Evolutionary conservation across 768 basidiomycete species (phyloP), one percentile per base, ranked within the genome.

Genomic region (Panellus pusillus): DNA sequence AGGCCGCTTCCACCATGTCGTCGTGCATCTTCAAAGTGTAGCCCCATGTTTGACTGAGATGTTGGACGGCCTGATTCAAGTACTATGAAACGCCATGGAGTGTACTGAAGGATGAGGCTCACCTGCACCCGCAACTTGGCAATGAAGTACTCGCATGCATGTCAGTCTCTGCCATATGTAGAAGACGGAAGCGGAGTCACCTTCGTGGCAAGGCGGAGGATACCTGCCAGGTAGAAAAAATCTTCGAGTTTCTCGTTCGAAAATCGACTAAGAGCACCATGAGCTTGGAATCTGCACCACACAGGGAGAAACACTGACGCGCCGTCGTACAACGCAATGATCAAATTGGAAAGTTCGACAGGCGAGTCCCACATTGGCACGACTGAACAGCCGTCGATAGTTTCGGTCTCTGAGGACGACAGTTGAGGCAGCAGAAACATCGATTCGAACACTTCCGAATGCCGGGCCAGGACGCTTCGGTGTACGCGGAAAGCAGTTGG

Each of bases 191-290:
- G 32, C 32, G 32, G 32, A 35, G 32, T 9, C 14, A 35, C 32
- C 32, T 86, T 86, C 28, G 78, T 82, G 11, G 82, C 64, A 12
- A 86, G 68, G 17, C 83, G 81, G 14, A 86, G 68, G 38, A 84
- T 78, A 6, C 81, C 79, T 29, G 81, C 77, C n/a, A 81, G 66
- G 55, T 77, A 71, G 57, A 76, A 78, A 64, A 84, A 84, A 56
- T 83, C 79, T n/a, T 76, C 70, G 37, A 77, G 68, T 24, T 65
- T 70, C 29, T 66, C 62, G 52, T 74, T 72, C 28, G 68, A 55
- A 41, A 78, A 78, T 4, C 62, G 61, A n/a, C 75, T 76, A 39
- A 13, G 43, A 48, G 35, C 27, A 20, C 29, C 45, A 31, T 39
- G 24, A 44, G 14, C 32, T 14, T 35, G 32, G 32, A 35, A 45